Percentiles rank a stretch among this genome's conserved stretches.
Evolutionary conservation across 805 yeast species (phyloP).

Genomic region (Maudiozyma bulderi): DNA sequence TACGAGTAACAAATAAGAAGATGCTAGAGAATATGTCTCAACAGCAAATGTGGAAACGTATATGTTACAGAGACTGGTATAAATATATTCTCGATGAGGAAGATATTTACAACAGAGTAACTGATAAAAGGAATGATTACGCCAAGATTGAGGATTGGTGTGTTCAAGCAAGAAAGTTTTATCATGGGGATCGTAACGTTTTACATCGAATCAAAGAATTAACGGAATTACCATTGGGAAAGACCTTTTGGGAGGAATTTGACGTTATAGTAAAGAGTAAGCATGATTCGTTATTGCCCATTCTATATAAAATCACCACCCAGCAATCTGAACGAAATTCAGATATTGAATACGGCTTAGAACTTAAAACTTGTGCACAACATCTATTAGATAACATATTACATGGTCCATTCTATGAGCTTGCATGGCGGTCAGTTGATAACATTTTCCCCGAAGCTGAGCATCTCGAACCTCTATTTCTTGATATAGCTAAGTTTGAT

Average conservation of each 20-base stretch:
- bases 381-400: background rate
- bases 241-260: background rate
- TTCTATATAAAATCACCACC: background rate
- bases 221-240: background rate
- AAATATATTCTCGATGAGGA: background rate
- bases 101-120: background rate
- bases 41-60: background rate
- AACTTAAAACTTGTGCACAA: background rate
- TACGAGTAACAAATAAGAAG: background rate
- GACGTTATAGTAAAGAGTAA: background rate
- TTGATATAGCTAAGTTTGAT: no score
- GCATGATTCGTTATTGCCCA: background rate
- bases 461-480: background rate
- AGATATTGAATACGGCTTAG: background rate
- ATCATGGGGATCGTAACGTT: background rate
- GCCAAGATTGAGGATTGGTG: background rate
- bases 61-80: background rate
- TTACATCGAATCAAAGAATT: background rate
- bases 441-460: background rate
- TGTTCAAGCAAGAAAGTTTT: background rate
- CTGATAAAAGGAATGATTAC: background rate
- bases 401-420: background rate
- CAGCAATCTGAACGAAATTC: background rate
- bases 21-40: background rate
- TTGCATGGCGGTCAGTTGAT: background rate